These are phyloP conservation scores for Rhizophlyctis rosea DNA, from an alignment of 192 early-diverging fungal species.

Conservation along the genomic window DNA sequence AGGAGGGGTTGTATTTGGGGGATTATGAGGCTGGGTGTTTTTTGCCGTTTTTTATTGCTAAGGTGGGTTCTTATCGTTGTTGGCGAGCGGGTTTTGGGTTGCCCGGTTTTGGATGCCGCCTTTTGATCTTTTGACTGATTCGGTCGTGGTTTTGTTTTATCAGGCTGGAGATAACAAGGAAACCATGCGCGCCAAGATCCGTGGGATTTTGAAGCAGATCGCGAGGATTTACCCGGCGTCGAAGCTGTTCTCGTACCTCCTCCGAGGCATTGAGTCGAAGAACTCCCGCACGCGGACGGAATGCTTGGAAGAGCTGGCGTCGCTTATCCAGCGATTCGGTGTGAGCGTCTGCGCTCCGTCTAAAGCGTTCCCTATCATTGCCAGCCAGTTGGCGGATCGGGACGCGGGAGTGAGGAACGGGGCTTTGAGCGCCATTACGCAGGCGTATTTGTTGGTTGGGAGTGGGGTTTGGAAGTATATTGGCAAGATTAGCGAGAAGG, in stretches of 20 bases:
- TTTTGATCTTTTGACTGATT: too few relatives aligned
- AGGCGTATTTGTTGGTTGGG: slow-evolving; percentile 72
- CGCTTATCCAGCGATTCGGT: slow-evolving; percentile 69
- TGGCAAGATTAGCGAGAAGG: slow-evolving; percentile 73
- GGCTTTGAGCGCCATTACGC: slow-evolving; percentile 65
- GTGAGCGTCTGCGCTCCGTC: slow-evolving; percentile 58
- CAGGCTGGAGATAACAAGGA: slow-evolving; percentile 86
- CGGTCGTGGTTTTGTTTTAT: too few relatives aligned
- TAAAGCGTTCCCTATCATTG: slow-evolving; percentile 71
- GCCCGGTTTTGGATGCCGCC: too few relatives aligned
- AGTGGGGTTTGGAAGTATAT: slow-evolving; percentile 72
- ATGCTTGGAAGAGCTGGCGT: slow-evolving; percentile 75
- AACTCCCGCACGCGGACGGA: slow-evolving; percentile 79
- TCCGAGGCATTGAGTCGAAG: slow-evolving; percentile 72
- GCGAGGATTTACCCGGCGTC: slow-evolving; percentile 74
- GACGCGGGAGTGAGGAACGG: slow-evolving; percentile 81
- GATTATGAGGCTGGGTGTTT: slow-evolving; percentile 83
- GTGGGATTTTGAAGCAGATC: slow-evolving; percentile 67
- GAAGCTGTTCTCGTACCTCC: slow-evolving; percentile 69
- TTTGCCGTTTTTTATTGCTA: slow-evolving; percentile 68
- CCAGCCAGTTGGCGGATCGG: slow-evolving; percentile 70
- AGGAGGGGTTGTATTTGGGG: slow-evolving; percentile 56
- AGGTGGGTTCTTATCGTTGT: slow-evolving; percentile 36
- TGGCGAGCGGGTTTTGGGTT: too few relatives aligned
- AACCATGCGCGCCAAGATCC: slow-evolving; percentile 67